Percentiles rank a stretch among this genome's conserved stretches.
Conservation (phyloP, 352 stramenopile species). For the Globisporangium orthogonon region DNA sequence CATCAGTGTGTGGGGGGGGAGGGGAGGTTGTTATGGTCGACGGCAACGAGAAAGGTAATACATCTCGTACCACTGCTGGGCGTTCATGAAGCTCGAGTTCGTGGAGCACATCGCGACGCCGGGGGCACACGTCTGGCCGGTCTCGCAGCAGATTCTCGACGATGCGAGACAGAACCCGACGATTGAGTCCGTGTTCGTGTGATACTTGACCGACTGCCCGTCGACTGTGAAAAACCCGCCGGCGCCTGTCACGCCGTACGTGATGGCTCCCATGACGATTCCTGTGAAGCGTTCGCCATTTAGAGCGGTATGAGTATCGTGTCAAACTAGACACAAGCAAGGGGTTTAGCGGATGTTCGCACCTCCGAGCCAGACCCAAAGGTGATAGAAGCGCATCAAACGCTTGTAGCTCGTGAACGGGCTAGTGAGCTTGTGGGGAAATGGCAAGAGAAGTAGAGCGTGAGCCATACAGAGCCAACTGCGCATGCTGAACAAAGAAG, state of each 20-base stretch:
- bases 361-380: slow-evolving; percentile 79
- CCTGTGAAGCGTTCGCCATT: slow-evolving; percentile 7
- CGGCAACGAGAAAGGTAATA: background rate
- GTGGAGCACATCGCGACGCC: slow-evolving; percentile 31
- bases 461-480: background rate
- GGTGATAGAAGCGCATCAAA: slow-evolving; percentile 85
- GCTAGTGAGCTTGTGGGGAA: slow-evolving; percentile 48
- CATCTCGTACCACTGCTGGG: slow-evolving; percentile 55
- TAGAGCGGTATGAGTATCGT: background rate
- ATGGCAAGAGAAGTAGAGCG: background rate
- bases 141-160: slow-evolving; percentile 73
- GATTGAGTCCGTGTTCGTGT: slow-evolving; percentile 49
- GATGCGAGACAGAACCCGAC: slow-evolving; percentile 83
- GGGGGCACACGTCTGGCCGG: slow-evolving; percentile 31
- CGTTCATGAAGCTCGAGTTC: slow-evolving; percentile 63
- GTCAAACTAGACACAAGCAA: background rate
- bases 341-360: background rate
- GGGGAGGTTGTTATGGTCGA: background rate
- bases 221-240: slow-evolving; percentile 85
- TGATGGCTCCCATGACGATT: slow-evolving; percentile 77
- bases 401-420: slow-evolving; percentile 89
- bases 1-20: background rate
- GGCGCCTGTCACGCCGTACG: slow-evolving; percentile 53
- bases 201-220: slow-evolving; percentile 74
- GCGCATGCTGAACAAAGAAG: background rate